These are phyloP conservation scores for Fraxinus americana DNA, from an alignment of 257 asterid species.

Conservation along the genomic window DNA sequence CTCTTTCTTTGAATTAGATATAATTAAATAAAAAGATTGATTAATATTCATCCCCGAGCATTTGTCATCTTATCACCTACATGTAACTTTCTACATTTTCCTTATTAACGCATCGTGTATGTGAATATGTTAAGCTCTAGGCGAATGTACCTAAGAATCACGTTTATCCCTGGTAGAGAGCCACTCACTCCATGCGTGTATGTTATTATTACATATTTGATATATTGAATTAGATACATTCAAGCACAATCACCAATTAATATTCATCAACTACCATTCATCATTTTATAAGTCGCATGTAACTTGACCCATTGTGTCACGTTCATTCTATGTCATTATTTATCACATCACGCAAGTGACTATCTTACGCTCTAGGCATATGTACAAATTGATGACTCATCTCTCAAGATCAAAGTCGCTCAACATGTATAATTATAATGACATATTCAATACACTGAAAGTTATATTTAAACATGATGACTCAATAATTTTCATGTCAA, in stretches of 20 bases:
- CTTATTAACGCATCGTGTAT: no score
- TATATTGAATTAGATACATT: not conserved
- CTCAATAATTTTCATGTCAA: not conserved
- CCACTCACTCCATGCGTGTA: not conserved
- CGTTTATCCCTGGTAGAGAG: no score
- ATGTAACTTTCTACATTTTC: no score
- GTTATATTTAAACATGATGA: not conserved
- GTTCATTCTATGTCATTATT: slow-evolving; percentile 2
- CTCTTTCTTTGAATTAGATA: no score
- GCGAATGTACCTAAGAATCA: no score
- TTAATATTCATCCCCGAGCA: no score
- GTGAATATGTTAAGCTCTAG: no score
- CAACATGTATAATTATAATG: not conserved
- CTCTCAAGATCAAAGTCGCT: not conserved
- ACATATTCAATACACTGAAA: no score
- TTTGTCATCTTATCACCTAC: no score
- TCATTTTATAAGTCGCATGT: not conserved
- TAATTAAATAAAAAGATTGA: no score
- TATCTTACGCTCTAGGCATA: slow-evolving; percentile 21
- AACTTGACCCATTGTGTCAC: not conserved
- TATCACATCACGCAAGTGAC: slow-evolving; percentile 25
- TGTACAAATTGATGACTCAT: not conserved
- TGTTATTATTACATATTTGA: not conserved
- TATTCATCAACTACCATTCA: not conserved
- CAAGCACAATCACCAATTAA: no score